Evolutionary conservation across 116 monocot species (phyloP).

Genomic region (Zostera marina): DNA sequence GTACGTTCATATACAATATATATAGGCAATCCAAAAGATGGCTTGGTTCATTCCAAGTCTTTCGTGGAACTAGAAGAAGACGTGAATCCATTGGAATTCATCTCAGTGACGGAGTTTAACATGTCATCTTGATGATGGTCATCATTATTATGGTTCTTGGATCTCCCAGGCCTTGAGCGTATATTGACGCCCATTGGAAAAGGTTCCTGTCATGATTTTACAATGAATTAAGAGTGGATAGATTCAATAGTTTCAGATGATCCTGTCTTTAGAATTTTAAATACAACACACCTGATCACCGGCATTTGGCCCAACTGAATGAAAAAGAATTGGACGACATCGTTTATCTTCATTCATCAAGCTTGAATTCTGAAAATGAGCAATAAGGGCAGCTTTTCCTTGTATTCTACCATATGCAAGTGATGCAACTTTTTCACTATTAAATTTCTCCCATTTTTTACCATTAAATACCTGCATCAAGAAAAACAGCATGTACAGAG

Average conservation of each 20-base stretch:
- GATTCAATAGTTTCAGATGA: not conserved
- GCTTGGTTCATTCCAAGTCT: not conserved
- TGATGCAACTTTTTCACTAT: constrained; percentile 95
- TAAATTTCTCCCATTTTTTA: constrained; percentile 98
- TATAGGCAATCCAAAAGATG: not conserved
- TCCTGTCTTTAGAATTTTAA: not conserved
- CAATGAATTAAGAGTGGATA: not conserved
- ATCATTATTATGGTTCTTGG: constrained; percentile 28
- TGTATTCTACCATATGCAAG: constrained; percentile 92
- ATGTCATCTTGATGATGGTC: constrained; percentile 11
- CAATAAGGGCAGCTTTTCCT: constrained; percentile 65
- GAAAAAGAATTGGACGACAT: constrained; percentile 81
- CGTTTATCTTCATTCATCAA: constrained; percentile 96
- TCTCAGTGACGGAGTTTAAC: not conserved
- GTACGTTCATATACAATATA: not conserved
- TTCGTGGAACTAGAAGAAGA: not conserved
- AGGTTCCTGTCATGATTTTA: constrained; percentile 51
- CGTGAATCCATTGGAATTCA: not conserved
- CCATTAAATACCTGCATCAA: constrained; percentile 68
- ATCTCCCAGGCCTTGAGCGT: constrained; percentile 60
- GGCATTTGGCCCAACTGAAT: constrained; percentile 81
- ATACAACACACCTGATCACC: constrained; percentile 60
- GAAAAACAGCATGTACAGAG: not conserved
- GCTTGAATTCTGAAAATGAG: constrained; percentile 95
- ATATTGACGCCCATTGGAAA: constrained; percentile 78